phyloP scores from a whole-genome alignment of 352 stramenopile species.

The Phytopythium boreale region DNA sequence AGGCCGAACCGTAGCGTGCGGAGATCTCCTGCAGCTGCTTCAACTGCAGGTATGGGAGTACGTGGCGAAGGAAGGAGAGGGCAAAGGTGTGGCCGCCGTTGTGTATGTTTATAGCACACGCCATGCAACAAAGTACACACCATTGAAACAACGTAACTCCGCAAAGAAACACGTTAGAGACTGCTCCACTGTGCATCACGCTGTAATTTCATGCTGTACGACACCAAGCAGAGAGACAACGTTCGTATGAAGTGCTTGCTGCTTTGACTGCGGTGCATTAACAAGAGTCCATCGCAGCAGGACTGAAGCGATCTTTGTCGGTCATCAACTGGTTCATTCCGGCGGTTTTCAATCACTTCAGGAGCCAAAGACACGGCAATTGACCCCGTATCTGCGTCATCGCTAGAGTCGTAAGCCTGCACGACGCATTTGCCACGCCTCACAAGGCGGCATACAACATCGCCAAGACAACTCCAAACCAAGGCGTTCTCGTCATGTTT shows the following conservation, averaged over 20 bases:
- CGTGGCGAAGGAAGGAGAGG: no score
- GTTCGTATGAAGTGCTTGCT: neutral
- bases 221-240: neutral
- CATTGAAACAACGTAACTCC: neutral
- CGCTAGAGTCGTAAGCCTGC: no score
- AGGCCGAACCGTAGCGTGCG: neutral
- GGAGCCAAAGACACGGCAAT: neutral
- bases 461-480: no score
- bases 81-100: neutral
- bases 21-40: no score
- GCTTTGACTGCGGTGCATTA: no score
- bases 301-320: neutral
- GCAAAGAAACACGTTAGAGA: constrained; percentile 1
- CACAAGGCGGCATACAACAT: no score
- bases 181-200: neutral
- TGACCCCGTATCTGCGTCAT: no score
- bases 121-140: neutral
- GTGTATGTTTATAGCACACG: neutral
- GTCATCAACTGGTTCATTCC: neutral
- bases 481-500: no score
- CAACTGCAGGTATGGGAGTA: no score
- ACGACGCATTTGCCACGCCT: no score
- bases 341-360: neutral
- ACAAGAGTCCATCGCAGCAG: neutral
- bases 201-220: no score